Evolutionary conservation across 768 basidiomycete species (phyloP).

Genomic region (Neoboletus subvelutipes): DNA sequence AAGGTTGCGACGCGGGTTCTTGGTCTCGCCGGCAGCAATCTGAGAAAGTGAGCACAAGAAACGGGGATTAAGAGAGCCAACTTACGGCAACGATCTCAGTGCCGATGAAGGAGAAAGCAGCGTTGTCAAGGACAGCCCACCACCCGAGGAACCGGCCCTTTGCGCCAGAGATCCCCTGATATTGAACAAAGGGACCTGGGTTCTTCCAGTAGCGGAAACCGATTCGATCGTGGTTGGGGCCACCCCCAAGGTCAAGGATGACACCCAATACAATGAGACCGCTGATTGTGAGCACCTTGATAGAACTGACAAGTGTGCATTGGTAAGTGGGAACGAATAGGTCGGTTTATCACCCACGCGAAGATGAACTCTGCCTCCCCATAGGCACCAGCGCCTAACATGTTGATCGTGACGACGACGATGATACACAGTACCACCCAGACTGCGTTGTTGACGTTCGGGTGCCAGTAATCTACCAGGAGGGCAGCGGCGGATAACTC

Average conservation of each 20-base stretch:
- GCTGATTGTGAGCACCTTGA: slow-evolving; percentile 85
- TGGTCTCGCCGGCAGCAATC: slow-evolving; percentile 89
- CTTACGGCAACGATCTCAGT: slow-evolving; percentile 90
- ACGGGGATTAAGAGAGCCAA: slow-evolving; percentile 4
- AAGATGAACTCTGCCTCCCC: slow-evolving; percentile 88
- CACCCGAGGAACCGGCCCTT: slow-evolving; percentile 77
- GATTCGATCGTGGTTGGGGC: slow-evolving; percentile 72
- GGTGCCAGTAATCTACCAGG: slow-evolving; percentile 73
- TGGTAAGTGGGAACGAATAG: background rate
- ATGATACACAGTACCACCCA: slow-evolving; percentile 81
- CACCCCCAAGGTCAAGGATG: slow-evolving; percentile 85
- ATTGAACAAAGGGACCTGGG: slow-evolving; percentile 88
- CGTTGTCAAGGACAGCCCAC: slow-evolving; percentile 75
- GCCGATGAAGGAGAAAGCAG: slow-evolving; percentile 91
- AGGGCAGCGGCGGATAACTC: slow-evolving; percentile 54
- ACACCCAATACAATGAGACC: slow-evolving; percentile 70
- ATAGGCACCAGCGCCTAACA: slow-evolving; percentile 74
- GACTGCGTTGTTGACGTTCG: slow-evolving; percentile 56
- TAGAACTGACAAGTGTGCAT: slow-evolving; percentile 44
- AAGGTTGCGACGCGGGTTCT: slow-evolving; percentile 75
- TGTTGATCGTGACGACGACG: slow-evolving; percentile 74
- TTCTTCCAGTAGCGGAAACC: slow-evolving; percentile 72
- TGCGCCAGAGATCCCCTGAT: slow-evolving; percentile 55
- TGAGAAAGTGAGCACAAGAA: slow-evolving; percentile 27
- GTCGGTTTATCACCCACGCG: slow-evolving; percentile 43